Evolutionary conservation across 192 early-diverging fungal species (phyloP), one percentile per base, ranked within the genome.

Genomic region (Phycomyces blakesleeanus): DNA sequence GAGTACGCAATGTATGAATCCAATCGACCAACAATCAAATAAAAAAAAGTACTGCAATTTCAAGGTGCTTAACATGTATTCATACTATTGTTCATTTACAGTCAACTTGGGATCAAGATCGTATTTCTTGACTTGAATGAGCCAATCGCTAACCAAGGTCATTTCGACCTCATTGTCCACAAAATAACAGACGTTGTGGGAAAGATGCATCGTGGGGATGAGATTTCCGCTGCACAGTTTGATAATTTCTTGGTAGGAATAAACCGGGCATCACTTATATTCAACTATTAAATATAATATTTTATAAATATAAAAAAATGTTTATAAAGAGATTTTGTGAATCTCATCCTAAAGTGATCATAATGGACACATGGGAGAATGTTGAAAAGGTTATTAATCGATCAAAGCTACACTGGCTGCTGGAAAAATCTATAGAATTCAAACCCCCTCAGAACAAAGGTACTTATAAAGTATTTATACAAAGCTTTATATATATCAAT

Each of bases 161-260:
- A 49, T 18, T 56, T 75, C 24, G 73, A 69, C 34, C 24, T 75
- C 24, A 69, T 75, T 52, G 73, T 75, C 7, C 73, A 75, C 37
- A 75, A 75, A 55, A 59, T 75, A 50, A 69, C 73, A 20, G 73
- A 75, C 54, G 27, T 70, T 18, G 63, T 75, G 9, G 59, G 55
- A 14, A 62, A 61, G 26, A 64, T 68, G n/a, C 50, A 65, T 18
- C 47, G 59, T 16, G 67, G 67, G 0, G 58, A 70, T 55, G 25
- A 3, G 0, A 47, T 62, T 5, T 63, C 68, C 0, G 20, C 52
- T 18, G 27, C n/a, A 12, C 47, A 70, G 21, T 66, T 59, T 27
- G 60, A 66, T 0, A 26, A 55, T 7, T 75, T 75, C 57, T 37
- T 20, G 38, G 68, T 69, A 61, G 57, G 54, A 20, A 29, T 24